These are phyloP conservation scores for Acacia crassicarpa DNA, from an alignment of 306 rosid species.

Conservation along the genomic window DNA sequence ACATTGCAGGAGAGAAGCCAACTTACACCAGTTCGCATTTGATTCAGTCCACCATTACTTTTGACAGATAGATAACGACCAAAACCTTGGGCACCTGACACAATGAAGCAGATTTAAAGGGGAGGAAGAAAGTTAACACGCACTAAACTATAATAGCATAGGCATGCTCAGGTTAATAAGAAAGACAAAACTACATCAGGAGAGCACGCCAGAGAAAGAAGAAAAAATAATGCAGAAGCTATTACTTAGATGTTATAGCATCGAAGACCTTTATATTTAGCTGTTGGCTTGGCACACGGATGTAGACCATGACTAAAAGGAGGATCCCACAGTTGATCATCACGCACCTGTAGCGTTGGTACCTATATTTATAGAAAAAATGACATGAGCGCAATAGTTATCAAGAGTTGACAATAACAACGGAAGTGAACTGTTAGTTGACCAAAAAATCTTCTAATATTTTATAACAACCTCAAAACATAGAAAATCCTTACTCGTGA, in stretches of 20 bases:
- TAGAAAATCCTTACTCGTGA: background rate
- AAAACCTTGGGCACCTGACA: slow-evolving; percentile 59
- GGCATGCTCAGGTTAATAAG: slow-evolving; percentile 6
- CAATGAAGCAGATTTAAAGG: slow-evolving; percentile 25
- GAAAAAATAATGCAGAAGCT: slow-evolving; percentile 12
- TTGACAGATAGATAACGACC: slow-evolving; percentile 76
- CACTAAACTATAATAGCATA: slow-evolving; percentile 5
- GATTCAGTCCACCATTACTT: slow-evolving; percentile 92
- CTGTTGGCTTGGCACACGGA: slow-evolving; percentile 69
- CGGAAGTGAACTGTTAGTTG: slow-evolving; percentile 12
- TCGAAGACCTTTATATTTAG: slow-evolving; percentile 68
- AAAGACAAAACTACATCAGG: background rate
- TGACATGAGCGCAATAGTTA: slow-evolving; percentile 2
- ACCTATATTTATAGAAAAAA: slow-evolving; percentile 25
- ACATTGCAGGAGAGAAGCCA: slow-evolving; percentile 24
- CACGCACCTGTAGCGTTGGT: slow-evolving; percentile 28
- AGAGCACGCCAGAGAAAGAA: background rate
- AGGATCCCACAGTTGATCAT: slow-evolving; percentile 63
- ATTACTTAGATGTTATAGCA: slow-evolving; percentile 7
- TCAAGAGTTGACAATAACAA: background rate
- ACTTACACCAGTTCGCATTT: slow-evolving; percentile 98
- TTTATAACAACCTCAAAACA: background rate
- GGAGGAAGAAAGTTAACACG: background rate
- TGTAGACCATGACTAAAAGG: slow-evolving; percentile 59
- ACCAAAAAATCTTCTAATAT: background rate